Evolutionary conservation across 2,329 filamentous ascomycete species (phyloP).

Genomic region (Colletotrichum eremochloae): DNA sequence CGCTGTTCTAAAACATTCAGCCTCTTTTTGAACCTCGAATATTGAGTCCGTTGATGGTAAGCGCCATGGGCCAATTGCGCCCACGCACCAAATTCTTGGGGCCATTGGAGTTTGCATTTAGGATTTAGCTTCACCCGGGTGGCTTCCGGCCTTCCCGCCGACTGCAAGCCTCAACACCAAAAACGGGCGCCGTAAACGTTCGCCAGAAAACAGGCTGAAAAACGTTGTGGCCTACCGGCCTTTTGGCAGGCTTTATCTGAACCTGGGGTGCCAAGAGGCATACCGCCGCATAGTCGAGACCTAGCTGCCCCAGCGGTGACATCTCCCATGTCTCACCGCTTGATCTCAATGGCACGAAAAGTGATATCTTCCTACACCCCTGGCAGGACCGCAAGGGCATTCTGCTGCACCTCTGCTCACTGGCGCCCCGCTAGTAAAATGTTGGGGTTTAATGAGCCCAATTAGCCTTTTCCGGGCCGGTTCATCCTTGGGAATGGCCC

Average conservation of each 20-base stretch:
- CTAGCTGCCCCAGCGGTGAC: constrained; percentile 16
- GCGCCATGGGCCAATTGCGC: constrained; percentile 2
- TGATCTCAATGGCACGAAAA: constrained; percentile 30
- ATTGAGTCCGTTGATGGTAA: neutral
- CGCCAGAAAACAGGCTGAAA: neutral
- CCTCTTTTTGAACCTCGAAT: neutral
- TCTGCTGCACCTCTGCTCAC: constrained; percentile 30
- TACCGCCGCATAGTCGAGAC: constrained; percentile 3
- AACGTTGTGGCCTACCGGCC: neutral
- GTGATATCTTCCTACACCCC: constrained; percentile 29
- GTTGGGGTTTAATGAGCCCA: constrained; percentile 22
- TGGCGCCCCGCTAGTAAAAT: constrained; percentile 1
- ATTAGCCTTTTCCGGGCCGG: neutral
- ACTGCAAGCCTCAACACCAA: constrained; percentile 2
- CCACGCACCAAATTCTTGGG: constrained; percentile 8
- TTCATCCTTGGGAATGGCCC: neutral
- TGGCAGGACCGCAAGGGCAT: constrained; percentile 37
- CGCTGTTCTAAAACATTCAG: constrained; percentile 4
- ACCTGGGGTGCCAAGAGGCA: constrained; percentile 11
- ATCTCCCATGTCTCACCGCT: constrained; percentile 38
- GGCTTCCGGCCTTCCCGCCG: constrained; percentile 29
- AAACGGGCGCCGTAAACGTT: constrained; percentile 4
- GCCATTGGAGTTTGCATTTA: neutral
- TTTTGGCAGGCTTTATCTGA: neutral
- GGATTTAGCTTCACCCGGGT: constrained; percentile 1